phyloP scores from a whole-genome alignment of 345 rosid species.

The Alliaria petiolata region DNA sequence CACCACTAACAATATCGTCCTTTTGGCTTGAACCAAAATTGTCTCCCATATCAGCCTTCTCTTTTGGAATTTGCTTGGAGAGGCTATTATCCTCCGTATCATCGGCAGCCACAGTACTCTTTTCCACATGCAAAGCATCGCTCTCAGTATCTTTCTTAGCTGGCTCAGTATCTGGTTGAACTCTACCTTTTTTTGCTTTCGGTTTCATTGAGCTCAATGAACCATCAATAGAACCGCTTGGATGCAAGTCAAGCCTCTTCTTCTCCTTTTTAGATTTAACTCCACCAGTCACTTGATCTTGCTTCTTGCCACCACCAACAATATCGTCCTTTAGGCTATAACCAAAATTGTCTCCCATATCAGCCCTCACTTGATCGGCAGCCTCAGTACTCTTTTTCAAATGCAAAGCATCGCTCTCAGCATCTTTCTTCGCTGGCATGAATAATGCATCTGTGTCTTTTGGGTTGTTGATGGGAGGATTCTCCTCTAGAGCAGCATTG shows the following conservation, averaged over 20 bases:
- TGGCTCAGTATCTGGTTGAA: conserved; percentile 20
- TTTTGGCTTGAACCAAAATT: conserved; percentile 38
- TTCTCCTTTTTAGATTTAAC: conserved; percentile 25
- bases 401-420: conserved; percentile 4
- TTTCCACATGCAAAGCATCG: conserved; percentile 1
- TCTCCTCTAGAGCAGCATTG: conserved; percentile 18
- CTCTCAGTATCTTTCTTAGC: conserved; percentile 17
- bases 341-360: conserved; percentile 38
- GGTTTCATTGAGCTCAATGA: conserved; percentile 27
- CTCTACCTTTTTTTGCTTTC: conserved; percentile 29
- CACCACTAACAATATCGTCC: conserved; percentile 21
- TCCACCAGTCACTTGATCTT: conserved; percentile 29
- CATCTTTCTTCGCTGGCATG: conserved; percentile 13
- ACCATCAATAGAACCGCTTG: conserved; percentile 28
- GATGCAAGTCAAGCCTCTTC: conserved; percentile 27
- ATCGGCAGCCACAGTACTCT: background rate
- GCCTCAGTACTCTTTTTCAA: background rate
- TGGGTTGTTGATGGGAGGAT: conserved; percentile 13
- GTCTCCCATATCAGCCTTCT: conserved; percentile 30
- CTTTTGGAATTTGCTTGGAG: conserved; percentile 19
- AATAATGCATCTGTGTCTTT: conserved; percentile 27
- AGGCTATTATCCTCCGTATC: background rate
- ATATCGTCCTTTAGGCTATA: conserved; percentile 27
- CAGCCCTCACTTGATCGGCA: conserved; percentile 9
- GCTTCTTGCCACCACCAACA: conserved; percentile 30